Evolutionary conservation across 805 yeast species (phyloP).

Genomic region (Clavispora phyllophila): DNA sequence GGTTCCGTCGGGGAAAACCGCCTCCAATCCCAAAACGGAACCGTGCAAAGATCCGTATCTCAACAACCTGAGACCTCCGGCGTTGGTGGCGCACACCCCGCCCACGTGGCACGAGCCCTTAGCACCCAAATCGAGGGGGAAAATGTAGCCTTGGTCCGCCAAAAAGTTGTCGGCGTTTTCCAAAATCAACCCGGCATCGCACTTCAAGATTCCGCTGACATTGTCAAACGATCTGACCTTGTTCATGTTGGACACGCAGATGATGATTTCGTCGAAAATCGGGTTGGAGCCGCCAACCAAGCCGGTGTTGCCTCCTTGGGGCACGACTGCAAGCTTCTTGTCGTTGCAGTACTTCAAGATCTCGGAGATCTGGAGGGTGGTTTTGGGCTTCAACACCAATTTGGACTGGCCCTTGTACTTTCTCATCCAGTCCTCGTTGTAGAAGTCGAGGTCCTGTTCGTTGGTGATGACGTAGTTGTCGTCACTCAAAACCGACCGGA

Average conservation of each 20-base stretch:
- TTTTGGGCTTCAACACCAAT: conserved; percentile 76
- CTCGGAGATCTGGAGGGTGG: conserved; percentile 69
- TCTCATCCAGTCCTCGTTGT: conserved; percentile 92
- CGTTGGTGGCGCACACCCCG: conserved; percentile 92
- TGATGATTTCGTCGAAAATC: conserved; percentile 81
- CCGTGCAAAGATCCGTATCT: conserved; percentile 94
- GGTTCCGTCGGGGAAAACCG: conserved; percentile 86
- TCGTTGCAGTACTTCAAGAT: conserved; percentile 80
- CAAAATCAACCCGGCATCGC: conserved; percentile 86
- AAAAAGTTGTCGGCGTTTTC: conserved; percentile 78
- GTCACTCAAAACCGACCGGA: conserved; percentile 53
- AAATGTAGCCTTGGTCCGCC: conserved; percentile 79
- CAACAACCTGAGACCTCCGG: conserved; percentile 86
- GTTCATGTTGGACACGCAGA: conserved; percentile 68
- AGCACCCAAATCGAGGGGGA: conserved; percentile 93
- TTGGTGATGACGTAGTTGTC: conserved; percentile 48
- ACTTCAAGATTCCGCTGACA: conserved; percentile 78
- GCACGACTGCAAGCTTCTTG: conserved; percentile 75
- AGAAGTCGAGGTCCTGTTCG: conserved; percentile 59
- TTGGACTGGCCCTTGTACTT: conserved; percentile 86
- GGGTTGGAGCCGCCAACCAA: conserved; percentile 94
- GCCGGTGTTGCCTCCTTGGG: conserved; percentile 97
- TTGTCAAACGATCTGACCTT: conserved; percentile 76
- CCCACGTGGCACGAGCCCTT: conserved; percentile 96
- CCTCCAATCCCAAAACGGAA: conserved; percentile 84